A percentile compares a stretch with the other conserved stretches of the same genome.
Evolutionary conservation across 2,329 filamentous ascomycete species (phyloP).

Genomic region (Colletotrichum orbiculare): DNA sequence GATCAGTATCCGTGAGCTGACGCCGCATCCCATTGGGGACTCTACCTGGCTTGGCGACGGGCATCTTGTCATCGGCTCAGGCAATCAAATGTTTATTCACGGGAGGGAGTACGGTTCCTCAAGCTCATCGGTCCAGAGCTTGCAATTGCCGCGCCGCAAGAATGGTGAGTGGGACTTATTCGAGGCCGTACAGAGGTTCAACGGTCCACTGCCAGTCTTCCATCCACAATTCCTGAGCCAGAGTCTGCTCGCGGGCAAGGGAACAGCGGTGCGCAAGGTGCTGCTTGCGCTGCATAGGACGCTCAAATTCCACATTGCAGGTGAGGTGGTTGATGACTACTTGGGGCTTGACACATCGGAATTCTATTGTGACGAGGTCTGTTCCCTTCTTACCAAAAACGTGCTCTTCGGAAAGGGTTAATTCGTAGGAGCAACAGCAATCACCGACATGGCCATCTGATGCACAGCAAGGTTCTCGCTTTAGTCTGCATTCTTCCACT

Average conservation of each 20-base stretch:
- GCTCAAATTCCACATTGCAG: slow-evolving; percentile 85
- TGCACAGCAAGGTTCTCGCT: slow-evolving; percentile 50
- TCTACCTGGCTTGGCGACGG: slow-evolving; percentile 91
- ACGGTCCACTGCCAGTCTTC: slow-evolving; percentile 88
- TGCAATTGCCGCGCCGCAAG: slow-evolving; percentile 60
- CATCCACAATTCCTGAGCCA: slow-evolving; percentile 92
- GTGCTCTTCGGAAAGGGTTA: background rate
- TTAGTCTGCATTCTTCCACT: slow-evolving; percentile 45
- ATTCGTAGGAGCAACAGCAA: slow-evolving; percentile 9
- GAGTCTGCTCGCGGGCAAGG: slow-evolving; percentile 85
- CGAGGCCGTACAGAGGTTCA: slow-evolving; percentile 83
- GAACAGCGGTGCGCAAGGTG: slow-evolving; percentile 75
- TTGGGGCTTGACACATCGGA: slow-evolving; percentile 72
- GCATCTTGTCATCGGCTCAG: slow-evolving; percentile 86
- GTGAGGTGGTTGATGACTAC: slow-evolving; percentile 83
- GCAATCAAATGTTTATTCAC: slow-evolving; percentile 90
- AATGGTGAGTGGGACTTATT: slow-evolving; percentile 76
- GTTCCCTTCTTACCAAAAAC: background rate
- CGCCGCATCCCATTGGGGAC: slow-evolving; percentile 91
- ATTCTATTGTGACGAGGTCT: slow-evolving; percentile 60
- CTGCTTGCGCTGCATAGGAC: slow-evolving; percentile 78
- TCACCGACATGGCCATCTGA: slow-evolving; percentile 30
- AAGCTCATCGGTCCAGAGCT: slow-evolving; percentile 66
- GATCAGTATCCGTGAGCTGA: slow-evolving; percentile 82
- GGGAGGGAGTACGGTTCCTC: slow-evolving; percentile 78